Evolutionary conservation across 1,284 basidiomycete species (phyloP).

Genomic region (Irpex sp.): DNA sequence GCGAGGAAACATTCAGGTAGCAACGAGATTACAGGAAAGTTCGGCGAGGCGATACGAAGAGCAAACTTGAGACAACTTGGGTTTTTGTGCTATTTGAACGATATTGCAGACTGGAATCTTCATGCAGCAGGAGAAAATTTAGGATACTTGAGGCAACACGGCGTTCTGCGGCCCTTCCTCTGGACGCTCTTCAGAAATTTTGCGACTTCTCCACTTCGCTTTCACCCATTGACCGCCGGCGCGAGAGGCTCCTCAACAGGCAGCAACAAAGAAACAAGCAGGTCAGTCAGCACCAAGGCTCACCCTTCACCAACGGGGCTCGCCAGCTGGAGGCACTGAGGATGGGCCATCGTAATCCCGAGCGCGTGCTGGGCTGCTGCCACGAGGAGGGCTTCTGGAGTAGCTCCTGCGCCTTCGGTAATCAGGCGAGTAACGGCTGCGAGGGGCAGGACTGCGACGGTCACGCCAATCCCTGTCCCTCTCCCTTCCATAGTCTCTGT

Average conservation of each 20-base stretch:
- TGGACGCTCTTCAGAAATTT: conserved; percentile 23
- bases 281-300: conserved; percentile 6
- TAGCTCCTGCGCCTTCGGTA: conserved; percentile 69
- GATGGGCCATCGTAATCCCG: conserved; percentile 38
- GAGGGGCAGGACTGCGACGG: conserved; percentile 61
- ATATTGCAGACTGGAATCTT: conserved; percentile 14
- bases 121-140: conserved; percentile 13
- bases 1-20: conserved; percentile 12
- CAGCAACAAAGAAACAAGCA: not conserved
- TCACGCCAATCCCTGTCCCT: conserved; percentile 45
- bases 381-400: conserved; percentile 71
- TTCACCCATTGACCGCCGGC: conserved; percentile 20
- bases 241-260: conserved; percentile 2
- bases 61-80: conserved; percentile 36
- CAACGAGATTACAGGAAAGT: conserved; percentile 16
- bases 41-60: conserved; percentile 20
- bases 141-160: conserved; percentile 15
- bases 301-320: conserved; percentile 26
- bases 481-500: conserved; percentile 42
- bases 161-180: conserved; percentile 17
- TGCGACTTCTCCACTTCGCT: conserved; percentile 15
- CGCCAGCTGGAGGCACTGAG: conserved; percentile 19
- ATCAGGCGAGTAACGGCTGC: conserved; percentile 66
- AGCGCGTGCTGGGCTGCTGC: conserved; percentile 56
- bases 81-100: conserved; percentile 25